A percentile compares a stretch with the other conserved stretches of the same genome.
Evolutionary conservation across 2,329 filamentous ascomycete genomes (phyloP).

Genomic region (Aspergillus terreus): DNA sequence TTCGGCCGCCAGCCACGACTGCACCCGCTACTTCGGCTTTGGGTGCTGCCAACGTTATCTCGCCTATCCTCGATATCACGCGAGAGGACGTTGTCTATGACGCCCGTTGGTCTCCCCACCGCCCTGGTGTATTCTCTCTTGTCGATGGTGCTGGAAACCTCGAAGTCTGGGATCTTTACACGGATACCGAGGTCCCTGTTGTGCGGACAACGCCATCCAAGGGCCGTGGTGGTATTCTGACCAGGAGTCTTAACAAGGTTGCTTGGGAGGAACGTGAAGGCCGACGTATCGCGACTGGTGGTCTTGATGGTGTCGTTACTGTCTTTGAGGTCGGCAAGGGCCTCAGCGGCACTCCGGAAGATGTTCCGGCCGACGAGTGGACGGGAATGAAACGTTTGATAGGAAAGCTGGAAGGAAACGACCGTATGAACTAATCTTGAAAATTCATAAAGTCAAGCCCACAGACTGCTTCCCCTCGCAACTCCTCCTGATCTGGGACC

Average conservation of each 20-base stretch:
- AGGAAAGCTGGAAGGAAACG: constrained; percentile 62
- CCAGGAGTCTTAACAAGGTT: constrained; percentile 86
- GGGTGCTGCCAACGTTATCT: constrained; percentile 50
- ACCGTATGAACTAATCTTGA: constrained; percentile 27
- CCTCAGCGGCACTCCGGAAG: constrained; percentile 77
- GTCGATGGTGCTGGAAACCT: constrained; percentile 90
- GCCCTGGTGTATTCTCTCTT: constrained; percentile 89
- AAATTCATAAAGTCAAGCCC: background rate
- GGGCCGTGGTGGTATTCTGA: constrained; percentile 63
- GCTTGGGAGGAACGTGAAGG: constrained; percentile 92
- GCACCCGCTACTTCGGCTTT: constrained; percentile 35
- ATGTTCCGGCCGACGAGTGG: constrained; percentile 85
- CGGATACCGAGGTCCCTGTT: constrained; percentile 88
- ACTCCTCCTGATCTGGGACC: background rate
- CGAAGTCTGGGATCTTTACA: constrained; percentile 91
- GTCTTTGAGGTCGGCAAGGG: constrained; percentile 81
- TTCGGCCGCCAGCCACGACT: constrained; percentile 54
- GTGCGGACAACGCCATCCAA: constrained; percentile 70
- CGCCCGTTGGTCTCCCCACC: constrained; percentile 88
- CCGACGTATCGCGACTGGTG: constrained; percentile 80
- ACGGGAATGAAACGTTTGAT: constrained; percentile 86
- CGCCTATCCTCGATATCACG: constrained; percentile 81
- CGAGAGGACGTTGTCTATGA: constrained; percentile 97
- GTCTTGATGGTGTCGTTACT: constrained; percentile 83
- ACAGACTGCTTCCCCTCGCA: constrained; percentile 1